Percentiles rank a stretch among this genome's conserved stretches.
phyloP scores from a whole-genome alignment of 2,329 filamentous ascomycete species.

The Pseudogymnoascus sp. region DNA sequence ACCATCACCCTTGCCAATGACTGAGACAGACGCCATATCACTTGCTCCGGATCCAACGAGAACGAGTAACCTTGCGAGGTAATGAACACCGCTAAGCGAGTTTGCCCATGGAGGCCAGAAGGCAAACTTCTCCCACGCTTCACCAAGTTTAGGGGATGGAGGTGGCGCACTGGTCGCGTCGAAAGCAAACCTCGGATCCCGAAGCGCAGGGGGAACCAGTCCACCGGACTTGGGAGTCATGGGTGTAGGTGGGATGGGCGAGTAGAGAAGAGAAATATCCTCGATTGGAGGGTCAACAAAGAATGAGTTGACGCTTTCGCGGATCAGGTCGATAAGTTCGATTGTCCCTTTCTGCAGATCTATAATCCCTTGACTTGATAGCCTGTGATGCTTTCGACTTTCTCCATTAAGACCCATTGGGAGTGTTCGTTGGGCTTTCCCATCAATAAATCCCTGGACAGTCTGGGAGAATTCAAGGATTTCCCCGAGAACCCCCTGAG shows the following conservation, averaged over 20 bases:
- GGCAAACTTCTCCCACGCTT: slow-evolving; percentile 86
- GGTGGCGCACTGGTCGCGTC: slow-evolving; percentile 71
- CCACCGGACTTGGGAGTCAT: slow-evolving; percentile 54
- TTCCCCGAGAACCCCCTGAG: slow-evolving; percentile 78
- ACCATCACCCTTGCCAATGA: slow-evolving; percentile 50
- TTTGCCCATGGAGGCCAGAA: slow-evolving; percentile 96
- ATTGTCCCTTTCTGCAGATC: slow-evolving; percentile 71
- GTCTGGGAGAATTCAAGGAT: slow-evolving; percentile 92
- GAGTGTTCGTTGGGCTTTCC: slow-evolving; percentile 70
- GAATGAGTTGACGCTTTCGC: slow-evolving; percentile 71
- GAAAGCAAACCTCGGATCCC: slow-evolving; percentile 71
- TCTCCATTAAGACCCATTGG: slow-evolving; percentile 76
- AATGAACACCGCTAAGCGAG: slow-evolving; percentile 84
- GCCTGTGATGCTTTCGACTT: slow-evolving; percentile 71
- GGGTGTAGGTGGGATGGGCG: slow-evolving; percentile 66
- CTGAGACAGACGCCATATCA: slow-evolving; percentile 70
- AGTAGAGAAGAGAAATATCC: slow-evolving; percentile 81
- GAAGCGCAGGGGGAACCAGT: slow-evolving; percentile 48
- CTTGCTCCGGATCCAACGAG: slow-evolving; percentile 81
- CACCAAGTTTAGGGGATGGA: slow-evolving; percentile 69
- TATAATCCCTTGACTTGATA: slow-evolving; percentile 62
- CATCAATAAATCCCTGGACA: slow-evolving; percentile 81
- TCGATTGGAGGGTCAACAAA: slow-evolving; percentile 85
- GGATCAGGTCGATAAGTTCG: slow-evolving; percentile 76
- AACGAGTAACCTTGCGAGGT: slow-evolving; percentile 72